Evolutionary conservation across 495 filamentous ascomycete genomes (phyloP).

Genomic region (Penicillium simplicissimum): DNA sequence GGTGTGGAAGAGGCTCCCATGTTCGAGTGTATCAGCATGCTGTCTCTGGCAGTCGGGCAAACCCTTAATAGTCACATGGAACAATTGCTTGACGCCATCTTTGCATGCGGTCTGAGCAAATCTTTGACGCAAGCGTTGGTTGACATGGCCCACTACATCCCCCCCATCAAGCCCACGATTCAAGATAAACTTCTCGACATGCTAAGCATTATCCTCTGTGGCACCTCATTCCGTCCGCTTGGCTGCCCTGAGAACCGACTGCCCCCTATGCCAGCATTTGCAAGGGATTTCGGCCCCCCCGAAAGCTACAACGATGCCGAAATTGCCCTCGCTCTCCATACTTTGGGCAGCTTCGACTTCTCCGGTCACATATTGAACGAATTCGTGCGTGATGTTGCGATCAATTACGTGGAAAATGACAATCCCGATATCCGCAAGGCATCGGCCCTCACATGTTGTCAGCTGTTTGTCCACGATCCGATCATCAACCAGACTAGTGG

Average conservation of each 20-base stretch:
- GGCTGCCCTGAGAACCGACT: slow-evolving; percentile 78
- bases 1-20: slow-evolving; percentile 83
- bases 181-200: slow-evolving; percentile 93
- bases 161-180: slow-evolving; percentile 86
- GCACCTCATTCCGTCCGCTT: slow-evolving; percentile 85
- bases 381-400: slow-evolving; percentile 96
- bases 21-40: slow-evolving; percentile 96
- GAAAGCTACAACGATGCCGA: slow-evolving; percentile 74
- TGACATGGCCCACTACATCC: slow-evolving; percentile 98
- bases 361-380: slow-evolving; percentile 92
- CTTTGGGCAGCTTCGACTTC: slow-evolving; percentile 96
- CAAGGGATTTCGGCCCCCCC: slow-evolving; percentile 77
- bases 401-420: slow-evolving; percentile 95
- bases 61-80: slow-evolving; percentile 98
- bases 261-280: slow-evolving; percentile 69
- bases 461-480: slow-evolving; percentile 92
- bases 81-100: slow-evolving; percentile 90
- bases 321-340: slow-evolving; percentile 87
- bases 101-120: slow-evolving; percentile 89
- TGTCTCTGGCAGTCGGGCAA: slow-evolving; percentile 92
- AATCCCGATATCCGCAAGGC: slow-evolving; percentile 92
- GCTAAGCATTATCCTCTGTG: slow-evolving; percentile 89
- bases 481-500: slow-evolving; percentile 97
- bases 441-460: slow-evolving; percentile 94
- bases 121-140: slow-evolving; percentile 92